Base-by-base conservation (phyloP, 495 filamentous ascomycete genomes). In the Penicillium canescens region DNA sequence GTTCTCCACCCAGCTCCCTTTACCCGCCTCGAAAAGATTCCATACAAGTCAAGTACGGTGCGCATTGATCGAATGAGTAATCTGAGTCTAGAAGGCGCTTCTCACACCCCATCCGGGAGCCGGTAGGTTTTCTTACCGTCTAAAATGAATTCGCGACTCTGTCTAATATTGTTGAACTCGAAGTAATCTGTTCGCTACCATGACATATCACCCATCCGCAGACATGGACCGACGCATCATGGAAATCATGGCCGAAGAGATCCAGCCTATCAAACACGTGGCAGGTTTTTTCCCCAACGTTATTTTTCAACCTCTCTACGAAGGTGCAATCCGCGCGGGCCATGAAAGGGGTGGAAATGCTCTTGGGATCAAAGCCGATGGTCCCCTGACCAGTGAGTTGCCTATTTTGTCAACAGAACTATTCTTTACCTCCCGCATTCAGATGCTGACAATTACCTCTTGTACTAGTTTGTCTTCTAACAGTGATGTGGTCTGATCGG, bases 211-310 rank as follows among this genome's bases (percentile, higher is more conserved):
- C 11, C 63, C 63, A n/a, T 62, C 60, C 38, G 62, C 61, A 3
- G 50, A 33, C 76, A 82, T 26, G 67, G 86, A 67, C 82, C 87
- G 1, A 76, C 75, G 6, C 88, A 84, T n/a, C 84, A 85, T 11
- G 79, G 86, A 28, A 88, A 87, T 38, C 76, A 77, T 65, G 47
- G 46, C 59, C 2, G 57, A 68, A 37, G 63, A 71, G 40, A 40
- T 68, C 8, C 35, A 62, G n/a, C 55, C 65, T 33, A 58, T 78
- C 45, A 65, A 65, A 28, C 57, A 64, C 14, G 52, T 66, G 0
- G 34, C 61, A 11, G 67, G 67, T 24, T 65, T 80, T 41, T 49
- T 63, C 6, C 73, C 74, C 1, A 69, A 73, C 9, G 55, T 72
- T 38, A 53, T 75, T 16, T 70, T 78, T 55, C 78, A 80, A 45